Conservation (phyloP, 306 rosid species). For the Corylus avellana region DNA sequence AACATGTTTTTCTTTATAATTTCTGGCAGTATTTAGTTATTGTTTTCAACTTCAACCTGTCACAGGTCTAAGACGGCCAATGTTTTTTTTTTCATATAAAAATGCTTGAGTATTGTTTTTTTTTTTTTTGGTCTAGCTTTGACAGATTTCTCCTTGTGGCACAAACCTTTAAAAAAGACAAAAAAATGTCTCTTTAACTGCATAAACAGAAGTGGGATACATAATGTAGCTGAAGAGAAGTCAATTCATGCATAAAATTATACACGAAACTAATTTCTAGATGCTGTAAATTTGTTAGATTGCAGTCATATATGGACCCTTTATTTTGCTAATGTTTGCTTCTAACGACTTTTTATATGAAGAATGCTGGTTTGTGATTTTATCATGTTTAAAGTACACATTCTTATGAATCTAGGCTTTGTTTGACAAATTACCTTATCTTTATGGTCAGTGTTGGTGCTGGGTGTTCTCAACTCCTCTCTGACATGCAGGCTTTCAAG, state of each 20-base stretch:
- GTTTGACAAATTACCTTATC: conserved; percentile 42
- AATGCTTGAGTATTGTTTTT: too few relatives aligned
- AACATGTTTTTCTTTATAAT: background rate
- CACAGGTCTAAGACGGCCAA: background rate
- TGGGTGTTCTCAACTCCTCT: conserved; percentile 98
- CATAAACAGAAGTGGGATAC: background rate
- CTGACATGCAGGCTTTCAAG: conserved; percentile 99
- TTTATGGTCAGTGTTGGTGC: conserved; percentile 91
- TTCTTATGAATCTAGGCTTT: conserved; percentile 12
- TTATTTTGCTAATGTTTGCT: conserved; percentile 11
- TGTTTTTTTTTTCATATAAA: background rate
- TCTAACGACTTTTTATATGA: background rate
- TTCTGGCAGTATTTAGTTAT: background rate
- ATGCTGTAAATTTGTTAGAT: background rate
- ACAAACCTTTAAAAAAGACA: background rate
- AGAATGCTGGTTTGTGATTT: background rate
- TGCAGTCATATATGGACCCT: background rate
- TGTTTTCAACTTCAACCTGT: background rate
- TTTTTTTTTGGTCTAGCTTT: background rate
- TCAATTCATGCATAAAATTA: background rate
- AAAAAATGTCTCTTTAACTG: background rate
- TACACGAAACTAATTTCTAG: background rate
- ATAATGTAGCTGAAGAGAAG: conserved; percentile 4
- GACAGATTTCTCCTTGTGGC: background rate
- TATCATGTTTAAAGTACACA: background rate